Base-by-base conservation (phyloP, 2,329 filamentous ascomycete species). In the Colletotrichum sp. region DNA sequence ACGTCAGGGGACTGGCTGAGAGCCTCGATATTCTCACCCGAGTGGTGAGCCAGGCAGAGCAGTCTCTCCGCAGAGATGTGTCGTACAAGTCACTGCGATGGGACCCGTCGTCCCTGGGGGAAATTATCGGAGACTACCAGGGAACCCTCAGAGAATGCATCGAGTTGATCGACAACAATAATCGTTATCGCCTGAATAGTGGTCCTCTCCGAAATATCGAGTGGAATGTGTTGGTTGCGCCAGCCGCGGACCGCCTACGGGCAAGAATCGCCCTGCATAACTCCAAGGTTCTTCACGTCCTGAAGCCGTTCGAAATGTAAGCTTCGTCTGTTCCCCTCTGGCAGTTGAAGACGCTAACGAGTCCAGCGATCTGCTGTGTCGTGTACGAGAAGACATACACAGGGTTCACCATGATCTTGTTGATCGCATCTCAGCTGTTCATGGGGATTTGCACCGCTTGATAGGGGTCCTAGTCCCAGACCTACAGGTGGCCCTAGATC, bases 241-340 rank as follows among this genome's bases (percentile, higher is more conserved):
- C 83, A 2, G 76, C 62, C 16, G 83, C 80, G 28, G 82, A 85
- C 24, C 78, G 79, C 28, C 77, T 85, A 9, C 81, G 83, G 7
- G 75, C 79, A 36, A 78, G 80, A 8, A 82, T 85, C 24, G 74
- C 77, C n/a, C 74, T 84, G 18, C 83, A 85, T 69, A 84, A 82
- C 71, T 80, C 81, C 24, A 84, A 83, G 70, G 78, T 85, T 9
- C 71, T 81, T 16, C 82, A 82, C 36, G 74, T 84, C 1, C 62
- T 85, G 43, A 82, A 83, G 64, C 83, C 83, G 1, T 83, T 85
- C 58, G 82, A 85, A 66, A 82, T 85, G 83, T 84, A 74, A 77
- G 82, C 55, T 43, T 48, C 10, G 16, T 12, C 4, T 21, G 21
- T n/a, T 18, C 12, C 18, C 5, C 3, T 36, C 7, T 24, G 5